Base-by-base conservation (phyloP, 2,329 filamentous ascomycete genomes). In the Aureobasidium sp. region DNA sequence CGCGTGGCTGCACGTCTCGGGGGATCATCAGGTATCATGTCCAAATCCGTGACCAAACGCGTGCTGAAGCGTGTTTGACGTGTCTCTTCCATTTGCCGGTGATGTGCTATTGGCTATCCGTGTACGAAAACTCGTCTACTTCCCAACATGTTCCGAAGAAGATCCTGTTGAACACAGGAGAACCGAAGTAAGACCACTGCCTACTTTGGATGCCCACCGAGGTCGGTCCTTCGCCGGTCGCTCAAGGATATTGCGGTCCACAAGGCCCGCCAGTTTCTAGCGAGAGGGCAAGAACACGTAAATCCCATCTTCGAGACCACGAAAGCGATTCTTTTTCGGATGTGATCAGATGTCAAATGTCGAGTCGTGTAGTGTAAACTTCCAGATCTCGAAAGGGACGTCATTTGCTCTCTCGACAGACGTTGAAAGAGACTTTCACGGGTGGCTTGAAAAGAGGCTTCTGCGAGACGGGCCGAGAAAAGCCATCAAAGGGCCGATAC, bases 141-240 rank as follows among this genome's bases (percentile, higher is more conserved):
- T 36, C 37, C 45, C 57, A 49, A 41, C 45, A 49, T 42, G 10
- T n/a, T 41, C 57, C 57, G 57, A 59, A 59, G 44, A 59, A 50
- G 57, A 59, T 42, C 57, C 45, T 45, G 57, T 49, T 50, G 25
- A 42, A 29, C 36, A 6, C 27, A 42, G 57, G 45, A 50, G 45
- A 59, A 49, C 57, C 57, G 57, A 59, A 59, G 57, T 59, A 59
- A 50, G 57, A 49, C 57, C 57, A 59, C 45, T 50, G 34, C 45
- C 45, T 32, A 15, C 45, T 42, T 50, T 47, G 37, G 25, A 42
- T 25, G 32, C 34, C 2, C 44, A 59, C 57, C 57, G 57, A 59
- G 57, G 57, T 59, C 57, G 57, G 57, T 59, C 57, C 57, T 59
- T 59, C 36, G 57, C 57, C 57, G 57, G 57, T 59, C 57, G 45